Conservation (phyloP, 1,139 yeast species). For the Geotrichum aggregatum region DNA sequence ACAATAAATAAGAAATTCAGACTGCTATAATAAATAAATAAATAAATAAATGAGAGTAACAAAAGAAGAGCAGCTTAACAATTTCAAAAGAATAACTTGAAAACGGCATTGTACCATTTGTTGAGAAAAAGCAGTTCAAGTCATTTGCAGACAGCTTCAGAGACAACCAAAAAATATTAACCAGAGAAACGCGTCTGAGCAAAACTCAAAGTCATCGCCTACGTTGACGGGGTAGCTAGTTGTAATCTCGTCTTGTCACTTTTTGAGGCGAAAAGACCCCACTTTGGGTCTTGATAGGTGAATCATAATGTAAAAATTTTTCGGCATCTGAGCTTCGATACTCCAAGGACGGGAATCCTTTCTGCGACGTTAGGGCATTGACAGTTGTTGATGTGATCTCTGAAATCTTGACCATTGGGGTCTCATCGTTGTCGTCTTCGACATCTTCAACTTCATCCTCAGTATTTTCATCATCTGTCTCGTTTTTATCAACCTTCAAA, state of each 20-base stretch:
- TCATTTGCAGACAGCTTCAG: too few species aligned
- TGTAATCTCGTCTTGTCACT: constrained; percentile 14
- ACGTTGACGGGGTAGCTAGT: neutral
- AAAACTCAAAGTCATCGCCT: too few species aligned
- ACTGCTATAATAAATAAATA: neutral
- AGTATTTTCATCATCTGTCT: constrained; percentile 18
- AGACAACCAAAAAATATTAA: too few species aligned
- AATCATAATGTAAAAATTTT: constrained; percentile 27
- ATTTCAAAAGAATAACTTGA: neutral
- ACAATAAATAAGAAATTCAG: too few species aligned
- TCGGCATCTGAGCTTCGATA: constrained; percentile 18
- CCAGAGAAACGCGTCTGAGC: too few species aligned
- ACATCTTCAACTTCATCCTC: constrained; percentile 16
- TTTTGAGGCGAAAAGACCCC: constrained; percentile 29
- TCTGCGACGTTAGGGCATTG: neutral
- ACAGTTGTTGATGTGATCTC: neutral
- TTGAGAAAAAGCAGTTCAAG: neutral
- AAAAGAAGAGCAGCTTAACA: neutral
- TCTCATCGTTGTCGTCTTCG: neutral
- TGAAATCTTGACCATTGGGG: neutral
- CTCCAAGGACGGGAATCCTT: constrained; percentile 11
- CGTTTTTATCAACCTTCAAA: constrained; percentile 18
- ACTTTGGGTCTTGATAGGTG: constrained; percentile 34
- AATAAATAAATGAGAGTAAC: neutral
- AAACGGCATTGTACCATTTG: neutral